Conservation (phyloP, 2,329 filamentous ascomycete species). For the Pseudogymnoascus sp. region DNA sequence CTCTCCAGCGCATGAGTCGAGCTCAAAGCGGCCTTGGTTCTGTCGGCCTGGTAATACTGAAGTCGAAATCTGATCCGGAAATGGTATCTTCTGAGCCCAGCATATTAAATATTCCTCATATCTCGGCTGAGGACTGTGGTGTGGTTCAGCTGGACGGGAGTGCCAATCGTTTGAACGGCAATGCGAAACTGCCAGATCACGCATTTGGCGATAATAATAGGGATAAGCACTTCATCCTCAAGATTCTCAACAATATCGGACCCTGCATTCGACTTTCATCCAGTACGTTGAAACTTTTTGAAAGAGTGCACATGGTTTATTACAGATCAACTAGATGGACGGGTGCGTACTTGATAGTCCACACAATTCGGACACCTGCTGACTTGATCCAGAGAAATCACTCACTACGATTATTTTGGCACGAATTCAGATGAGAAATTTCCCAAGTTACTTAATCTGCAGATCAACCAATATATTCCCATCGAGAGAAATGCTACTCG, state of each 20-base stretch:
- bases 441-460: slow-evolving; percentile 83
- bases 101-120: background rate
- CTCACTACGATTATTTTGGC: slow-evolving; percentile 90
- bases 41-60: slow-evolving; percentile 54
- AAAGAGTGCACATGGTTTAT: slow-evolving; percentile 90
- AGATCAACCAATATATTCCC: slow-evolving; percentile 83
- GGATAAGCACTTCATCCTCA: slow-evolving; percentile 66
- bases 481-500: slow-evolving; percentile 65
- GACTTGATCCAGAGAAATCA: slow-evolving; percentile 63
- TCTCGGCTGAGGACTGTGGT: background rate
- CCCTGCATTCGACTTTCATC: slow-evolving; percentile 76
- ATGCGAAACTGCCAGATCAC: background rate
- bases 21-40: slow-evolving; percentile 70
- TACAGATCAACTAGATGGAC: slow-evolving; percentile 96
- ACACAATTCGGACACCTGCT: background rate
- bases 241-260: slow-evolving; percentile 70
- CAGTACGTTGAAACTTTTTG: slow-evolving; percentile 70
- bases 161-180: background rate
- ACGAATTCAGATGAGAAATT: slow-evolving; percentile 79
- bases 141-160: background rate
- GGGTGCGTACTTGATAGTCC: background rate
- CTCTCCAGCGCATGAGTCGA: slow-evolving; percentile 65
- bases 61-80: background rate
- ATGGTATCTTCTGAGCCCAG: background rate
- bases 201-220: slow-evolving; percentile 46